These are phyloP conservation scores for Wallacemonas sp. DNA, from an alignment of 208 protist species.

Conservation along the genomic window DNA sequence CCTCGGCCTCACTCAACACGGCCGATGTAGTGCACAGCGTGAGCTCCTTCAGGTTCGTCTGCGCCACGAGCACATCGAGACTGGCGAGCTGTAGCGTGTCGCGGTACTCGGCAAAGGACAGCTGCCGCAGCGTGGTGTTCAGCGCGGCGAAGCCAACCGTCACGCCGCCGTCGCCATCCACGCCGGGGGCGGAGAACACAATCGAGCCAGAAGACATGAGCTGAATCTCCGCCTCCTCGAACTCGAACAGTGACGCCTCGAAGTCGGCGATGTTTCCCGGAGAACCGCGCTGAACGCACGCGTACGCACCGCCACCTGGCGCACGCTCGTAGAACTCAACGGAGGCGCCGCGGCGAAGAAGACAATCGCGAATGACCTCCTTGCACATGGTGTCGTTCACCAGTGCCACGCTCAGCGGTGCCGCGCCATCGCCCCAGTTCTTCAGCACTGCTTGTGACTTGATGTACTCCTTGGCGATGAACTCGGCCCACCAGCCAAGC, in stretches of 20 bases:
- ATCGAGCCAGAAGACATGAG: conserved; percentile 69
- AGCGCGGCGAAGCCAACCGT: conserved; percentile 74
- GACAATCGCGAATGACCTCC: conserved; percentile 86
- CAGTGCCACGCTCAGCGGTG: conserved; percentile 53
- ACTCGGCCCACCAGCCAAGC: conserved; percentile 76
- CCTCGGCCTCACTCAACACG: conserved; percentile 25
- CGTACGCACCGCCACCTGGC: conserved; percentile 51
- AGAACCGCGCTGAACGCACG: conserved; percentile 82
- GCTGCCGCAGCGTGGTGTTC: conserved; percentile 84
- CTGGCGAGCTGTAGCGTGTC: conserved; percentile 75
- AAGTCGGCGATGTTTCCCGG: conserved; percentile 90
- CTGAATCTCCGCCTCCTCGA: conserved; percentile 89
- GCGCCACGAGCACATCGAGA: conserved; percentile 76
- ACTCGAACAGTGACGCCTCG: conserved; percentile 86
- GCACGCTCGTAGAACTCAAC: conserved; percentile 84
- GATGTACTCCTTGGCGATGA: conserved; percentile 84
- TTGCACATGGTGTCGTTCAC: conserved; percentile 86
- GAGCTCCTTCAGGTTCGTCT: conserved; percentile 88
- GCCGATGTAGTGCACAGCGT: conserved; percentile 29
- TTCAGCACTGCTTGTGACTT: conserved; percentile 84
- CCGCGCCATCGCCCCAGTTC: conserved; percentile 47
- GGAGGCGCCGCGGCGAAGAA: conserved; percentile 71
- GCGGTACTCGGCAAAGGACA: conserved; percentile 76
- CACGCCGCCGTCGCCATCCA: conserved; percentile 29
- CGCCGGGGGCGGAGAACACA: conserved; percentile 31